Percentiles rank a stretch among this genome's conserved stretches.
These are phyloP conservation scores for Streptanthus diversifolius DNA, from an alignment of 345 rosid species.

Conservation along the genomic window DNA sequence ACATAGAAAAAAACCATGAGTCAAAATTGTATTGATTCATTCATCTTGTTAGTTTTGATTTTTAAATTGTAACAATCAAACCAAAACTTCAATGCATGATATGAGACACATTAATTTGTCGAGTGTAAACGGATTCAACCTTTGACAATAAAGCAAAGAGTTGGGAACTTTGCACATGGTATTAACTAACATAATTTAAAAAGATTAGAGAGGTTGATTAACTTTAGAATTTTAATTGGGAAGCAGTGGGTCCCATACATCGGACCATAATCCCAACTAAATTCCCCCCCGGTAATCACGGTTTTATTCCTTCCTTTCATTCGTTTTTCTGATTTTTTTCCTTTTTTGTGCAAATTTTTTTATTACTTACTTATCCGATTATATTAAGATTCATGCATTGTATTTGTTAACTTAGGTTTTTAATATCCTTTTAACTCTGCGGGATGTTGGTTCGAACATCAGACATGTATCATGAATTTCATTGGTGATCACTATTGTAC, in stretches of 20 bases:
- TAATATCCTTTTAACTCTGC: too few species aligned
- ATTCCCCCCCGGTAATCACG: conserved; percentile 30
- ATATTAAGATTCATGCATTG: background rate
- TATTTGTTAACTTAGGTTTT: too few species aligned
- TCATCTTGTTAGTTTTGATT: background rate
- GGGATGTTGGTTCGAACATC: too few species aligned
- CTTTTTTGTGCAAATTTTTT: too few species aligned
- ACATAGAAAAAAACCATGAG: background rate
- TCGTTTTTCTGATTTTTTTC: background rate
- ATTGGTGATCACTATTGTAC: too few species aligned
- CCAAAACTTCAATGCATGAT: background rate
- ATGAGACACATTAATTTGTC: background rate
- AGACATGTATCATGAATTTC: too few species aligned
- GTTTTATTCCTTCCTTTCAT: conserved; percentile 4
- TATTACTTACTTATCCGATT: background rate
- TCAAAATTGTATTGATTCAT: background rate
- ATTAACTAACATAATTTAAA: conserved; percentile 5
- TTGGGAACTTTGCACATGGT: conserved; percentile 26
- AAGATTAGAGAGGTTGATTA: background rate
- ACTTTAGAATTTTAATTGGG: background rate
- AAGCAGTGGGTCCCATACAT: conserved; percentile 21
- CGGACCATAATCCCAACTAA: conserved; percentile 12
- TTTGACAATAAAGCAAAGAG: conserved; percentile 19
- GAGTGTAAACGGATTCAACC: conserved; percentile 24
- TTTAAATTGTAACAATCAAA: background rate